A percentile compares a stretch with the other conserved stretches of the same genome.
Evolutionary conservation across 139 green algal genomes (phyloP).

Genomic region (Chlamydomonas sp.): DNA sequence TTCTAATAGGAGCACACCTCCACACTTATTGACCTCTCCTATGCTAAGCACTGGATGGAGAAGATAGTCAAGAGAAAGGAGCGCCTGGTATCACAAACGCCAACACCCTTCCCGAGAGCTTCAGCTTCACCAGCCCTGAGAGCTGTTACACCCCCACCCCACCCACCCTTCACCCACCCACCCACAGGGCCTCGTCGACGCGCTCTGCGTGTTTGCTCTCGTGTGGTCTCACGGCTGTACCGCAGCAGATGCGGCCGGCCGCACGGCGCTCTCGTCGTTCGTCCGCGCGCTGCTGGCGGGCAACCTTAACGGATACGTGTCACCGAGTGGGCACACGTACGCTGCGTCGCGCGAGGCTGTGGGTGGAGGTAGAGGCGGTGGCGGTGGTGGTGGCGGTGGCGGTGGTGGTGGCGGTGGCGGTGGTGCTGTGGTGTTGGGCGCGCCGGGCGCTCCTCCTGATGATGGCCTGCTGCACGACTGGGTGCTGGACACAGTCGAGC

Average conservation of each 20-base stretch:
- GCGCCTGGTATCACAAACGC: too few species aligned
- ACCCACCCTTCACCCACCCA: slow-evolving; percentile 15
- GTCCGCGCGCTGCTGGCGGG: slow-evolving; percentile 23
- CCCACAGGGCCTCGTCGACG: slow-evolving; percentile 29
- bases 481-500: slow-evolving; percentile 36
- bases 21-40: too few species aligned
- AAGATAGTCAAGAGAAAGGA: too few species aligned
- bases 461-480: slow-evolving; percentile 40
- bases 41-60: too few species aligned
- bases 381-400: too few species aligned
- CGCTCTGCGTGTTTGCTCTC: slow-evolving; percentile 46
- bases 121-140: background rate
- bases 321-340: background rate
- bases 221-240: slow-evolving; percentile 42
- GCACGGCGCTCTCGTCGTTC: slow-evolving; percentile 36
- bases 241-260: slow-evolving; percentile 17
- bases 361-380: too few species aligned
- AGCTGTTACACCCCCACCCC: slow-evolving; percentile 7
- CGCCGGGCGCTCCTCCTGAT: too few species aligned
- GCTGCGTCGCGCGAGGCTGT: too few species aligned
- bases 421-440: too few species aligned
- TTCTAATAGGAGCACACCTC: too few species aligned
- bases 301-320: background rate
- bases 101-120: too few species aligned
- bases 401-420: too few species aligned